phyloP scores from a whole-genome alignment of 1,284 basidiomycete species.

The Pseudozyma sp. region DNA sequence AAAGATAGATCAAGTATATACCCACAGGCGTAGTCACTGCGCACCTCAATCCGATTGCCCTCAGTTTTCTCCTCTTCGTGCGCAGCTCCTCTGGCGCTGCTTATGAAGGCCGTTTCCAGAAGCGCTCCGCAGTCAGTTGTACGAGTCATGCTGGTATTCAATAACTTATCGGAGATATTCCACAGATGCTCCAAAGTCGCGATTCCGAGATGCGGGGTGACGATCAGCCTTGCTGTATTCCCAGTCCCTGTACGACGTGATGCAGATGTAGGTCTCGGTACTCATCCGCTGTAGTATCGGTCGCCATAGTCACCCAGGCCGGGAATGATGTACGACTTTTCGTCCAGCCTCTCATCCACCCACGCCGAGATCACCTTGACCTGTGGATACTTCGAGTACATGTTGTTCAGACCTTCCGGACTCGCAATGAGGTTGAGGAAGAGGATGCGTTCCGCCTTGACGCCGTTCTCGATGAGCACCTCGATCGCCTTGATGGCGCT shows the following conservation, averaged over 20 bases:
- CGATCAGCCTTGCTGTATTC: no score
- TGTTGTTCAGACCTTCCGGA: slow-evolving; percentile 88
- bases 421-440: slow-evolving; percentile 96
- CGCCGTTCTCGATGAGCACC: slow-evolving; percentile 86
- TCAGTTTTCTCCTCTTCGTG: no score
- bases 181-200: no score
- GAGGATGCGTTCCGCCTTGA: slow-evolving; percentile 82
- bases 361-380: slow-evolving; percentile 90
- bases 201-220: no score
- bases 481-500: slow-evolving; percentile 98
- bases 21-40: slow-evolving; percentile 2
- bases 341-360: slow-evolving; percentile 94
- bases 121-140: no score
- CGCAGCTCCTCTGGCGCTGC: no score
- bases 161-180: no score
- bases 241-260: no score
- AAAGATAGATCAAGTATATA: slow-evolving; percentile 4
- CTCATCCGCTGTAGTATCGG: slow-evolving; percentile 60
- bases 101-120: no score
- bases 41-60: no score
- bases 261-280: no score
- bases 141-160: no score
- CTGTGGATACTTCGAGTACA: slow-evolving; percentile 82
- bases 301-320: slow-evolving; percentile 67
- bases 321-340: slow-evolving; percentile 71